Conservation (phyloP, 2,329 filamentous ascomycete species). For the Paraphaeosphaeria minitans region DNA sequence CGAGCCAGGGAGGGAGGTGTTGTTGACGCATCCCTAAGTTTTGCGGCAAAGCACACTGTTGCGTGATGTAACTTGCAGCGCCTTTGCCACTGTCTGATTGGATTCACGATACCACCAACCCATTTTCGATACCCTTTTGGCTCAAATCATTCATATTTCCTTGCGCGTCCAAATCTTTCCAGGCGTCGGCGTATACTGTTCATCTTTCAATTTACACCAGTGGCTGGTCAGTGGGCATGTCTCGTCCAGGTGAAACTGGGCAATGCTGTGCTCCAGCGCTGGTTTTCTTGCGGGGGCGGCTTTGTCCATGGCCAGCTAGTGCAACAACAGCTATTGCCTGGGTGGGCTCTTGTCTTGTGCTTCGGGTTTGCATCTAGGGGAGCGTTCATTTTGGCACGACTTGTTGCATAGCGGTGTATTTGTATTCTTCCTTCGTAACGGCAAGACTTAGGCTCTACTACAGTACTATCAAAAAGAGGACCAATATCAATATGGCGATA, state of each 20-base stretch:
- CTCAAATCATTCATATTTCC: neutral
- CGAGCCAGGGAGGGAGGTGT: conserved; percentile 44
- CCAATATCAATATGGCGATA: no score
- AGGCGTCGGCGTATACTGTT: neutral
- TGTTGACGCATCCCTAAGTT: conserved; percentile 27
- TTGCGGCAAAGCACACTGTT: neutral
- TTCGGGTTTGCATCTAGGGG: neutral
- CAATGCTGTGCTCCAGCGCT: neutral
- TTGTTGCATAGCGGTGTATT: conserved; percentile 3
- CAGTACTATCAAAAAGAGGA: no score
- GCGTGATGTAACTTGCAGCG: neutral
- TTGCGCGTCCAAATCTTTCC: neutral
- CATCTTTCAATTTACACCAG: neutral
- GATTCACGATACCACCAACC: conserved; percentile 8
- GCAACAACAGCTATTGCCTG: neutral
- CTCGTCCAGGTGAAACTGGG: neutral
- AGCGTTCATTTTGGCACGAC: conserved; percentile 2
- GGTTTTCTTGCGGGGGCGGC: neutral
- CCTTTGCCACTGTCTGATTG: neutral
- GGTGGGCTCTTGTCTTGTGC: neutral
- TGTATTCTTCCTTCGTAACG: neutral
- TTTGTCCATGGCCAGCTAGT: neutral
- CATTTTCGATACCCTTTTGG: conserved; percentile 12
- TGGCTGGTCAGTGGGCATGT: neutral
- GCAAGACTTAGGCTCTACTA: neutral